These are phyloP conservation scores for Botrytis galanthina DNA, from an alignment of 2,329 filamentous ascomycete genomes.

Conservation along the genomic window DNA sequence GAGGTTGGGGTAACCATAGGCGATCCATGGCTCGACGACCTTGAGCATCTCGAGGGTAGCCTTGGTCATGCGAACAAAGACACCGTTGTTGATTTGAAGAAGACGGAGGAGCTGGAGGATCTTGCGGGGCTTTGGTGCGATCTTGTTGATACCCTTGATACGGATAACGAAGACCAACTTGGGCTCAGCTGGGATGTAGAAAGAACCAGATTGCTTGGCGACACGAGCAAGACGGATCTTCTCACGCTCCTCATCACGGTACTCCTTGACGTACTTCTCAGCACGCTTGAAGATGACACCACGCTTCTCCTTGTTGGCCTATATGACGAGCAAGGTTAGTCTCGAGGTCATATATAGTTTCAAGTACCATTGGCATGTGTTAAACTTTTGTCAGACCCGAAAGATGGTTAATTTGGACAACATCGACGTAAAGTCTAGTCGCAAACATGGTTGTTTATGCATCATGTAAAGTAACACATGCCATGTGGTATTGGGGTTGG, in stretches of 20 bases:
- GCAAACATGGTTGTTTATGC: constrained; percentile 74
- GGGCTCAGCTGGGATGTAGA: constrained; percentile 91
- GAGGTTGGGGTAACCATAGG: constrained; percentile 99
- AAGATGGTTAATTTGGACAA: constrained; percentile 99
- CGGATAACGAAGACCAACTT: constrained; percentile 98
- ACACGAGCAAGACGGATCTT: constrained; percentile 89
- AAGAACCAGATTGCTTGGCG: constrained; percentile 87
- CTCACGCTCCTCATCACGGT: constrained; percentile 97
- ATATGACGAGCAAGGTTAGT: constrained; percentile 43
- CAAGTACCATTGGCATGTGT: constrained; percentile 28
- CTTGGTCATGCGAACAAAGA: constrained; percentile 97
- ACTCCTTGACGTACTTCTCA: constrained; percentile 99
- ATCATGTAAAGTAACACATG: constrained; percentile 59
- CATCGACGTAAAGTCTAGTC: constrained; percentile 91
- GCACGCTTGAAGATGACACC: constrained; percentile 99
- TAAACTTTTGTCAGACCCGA: constrained; percentile 78
- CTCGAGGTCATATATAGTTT: constrained; percentile 24
- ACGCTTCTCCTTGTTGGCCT: constrained; percentile 99
- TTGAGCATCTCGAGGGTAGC: constrained; percentile 96
- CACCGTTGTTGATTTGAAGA: constrained; percentile 99
- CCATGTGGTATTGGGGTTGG: neutral
- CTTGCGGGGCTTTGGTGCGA: constrained; percentile 99
- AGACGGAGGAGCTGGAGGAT: constrained; percentile 99
- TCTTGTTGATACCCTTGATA: constrained; percentile 99
- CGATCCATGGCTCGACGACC: constrained; percentile 97